phyloP scores from a whole-genome alignment of 805 yeast genomes.

The Teunomyces tritomae region DNA sequence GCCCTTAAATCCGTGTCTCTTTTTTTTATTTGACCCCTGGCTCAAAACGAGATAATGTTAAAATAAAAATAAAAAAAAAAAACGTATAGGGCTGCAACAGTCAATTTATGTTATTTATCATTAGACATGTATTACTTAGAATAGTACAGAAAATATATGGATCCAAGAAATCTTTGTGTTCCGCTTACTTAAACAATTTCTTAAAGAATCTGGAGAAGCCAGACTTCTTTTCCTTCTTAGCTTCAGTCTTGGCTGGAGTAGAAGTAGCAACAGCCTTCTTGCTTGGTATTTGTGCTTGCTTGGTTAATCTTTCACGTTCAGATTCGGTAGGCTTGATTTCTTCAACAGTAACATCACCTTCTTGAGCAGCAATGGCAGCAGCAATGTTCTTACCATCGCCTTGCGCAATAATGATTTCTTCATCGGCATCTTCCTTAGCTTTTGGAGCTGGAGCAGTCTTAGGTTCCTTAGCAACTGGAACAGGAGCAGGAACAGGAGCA shows the following conservation, averaged over 20 bases:
- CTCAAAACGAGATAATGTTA: not conserved
- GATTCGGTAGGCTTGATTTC: conserved; percentile 41
- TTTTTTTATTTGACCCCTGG: not conserved
- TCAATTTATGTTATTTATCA: not conserved
- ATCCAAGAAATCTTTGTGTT: not conserved
- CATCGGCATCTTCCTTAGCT: conserved; percentile 19
- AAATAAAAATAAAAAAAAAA: too few species aligned
- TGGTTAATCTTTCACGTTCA: conserved; percentile 35
- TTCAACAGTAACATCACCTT: conserved; percentile 37
- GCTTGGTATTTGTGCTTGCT: conserved; percentile 23
- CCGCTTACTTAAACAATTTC: conserved; percentile 12
- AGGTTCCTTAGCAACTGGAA: too few species aligned
- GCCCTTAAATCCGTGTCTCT: not conserved
- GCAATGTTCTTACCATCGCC: conserved; percentile 33
- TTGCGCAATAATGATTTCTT: conserved; percentile 41
- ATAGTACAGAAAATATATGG: conserved; percentile 1
- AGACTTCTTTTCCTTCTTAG: conserved; percentile 13
- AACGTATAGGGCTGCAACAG: too few species aligned
- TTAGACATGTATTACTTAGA: conserved; percentile 1
- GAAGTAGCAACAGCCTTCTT: conserved; percentile 9
- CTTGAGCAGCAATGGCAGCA: conserved; percentile 34
- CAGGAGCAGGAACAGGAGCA: conserved; percentile 4
- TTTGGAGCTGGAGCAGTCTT: conserved; percentile 6
- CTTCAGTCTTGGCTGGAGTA: conserved; percentile 9
- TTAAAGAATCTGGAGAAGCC: conserved; percentile 14